Conservation (phyloP, 2,329 filamentous ascomycete genomes). For the Neocucurbitaria cava region DNA sequence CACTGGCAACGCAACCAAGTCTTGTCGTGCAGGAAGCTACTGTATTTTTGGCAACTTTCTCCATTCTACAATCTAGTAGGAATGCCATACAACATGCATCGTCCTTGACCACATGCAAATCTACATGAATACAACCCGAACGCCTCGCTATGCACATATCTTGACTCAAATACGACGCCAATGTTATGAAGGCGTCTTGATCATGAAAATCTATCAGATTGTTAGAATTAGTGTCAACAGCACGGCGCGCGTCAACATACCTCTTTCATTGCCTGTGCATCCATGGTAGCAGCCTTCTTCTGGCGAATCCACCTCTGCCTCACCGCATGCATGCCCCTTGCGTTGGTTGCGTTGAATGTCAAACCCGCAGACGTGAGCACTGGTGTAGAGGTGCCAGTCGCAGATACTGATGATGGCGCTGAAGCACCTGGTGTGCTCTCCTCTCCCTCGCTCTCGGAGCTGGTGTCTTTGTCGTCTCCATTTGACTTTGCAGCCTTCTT, state of each 20-base stretch:
- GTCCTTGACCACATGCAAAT: not conserved
- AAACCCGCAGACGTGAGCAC: conserved; percentile 52
- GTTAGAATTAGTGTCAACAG: conserved; percentile 15
- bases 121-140: conserved; percentile 16
- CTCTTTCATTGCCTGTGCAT: conserved; percentile 85
- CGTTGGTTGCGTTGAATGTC: conserved; percentile 50
- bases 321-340: conserved; percentile 72
- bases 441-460: conserved; percentile 37
- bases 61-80: not conserved
- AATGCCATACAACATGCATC: not conserved
- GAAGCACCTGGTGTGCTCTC: conserved; percentile 38
- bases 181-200: conserved; percentile 41
- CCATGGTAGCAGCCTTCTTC: conserved; percentile 82
- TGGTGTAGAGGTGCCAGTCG: conserved; percentile 55
- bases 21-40: not conserved
- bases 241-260: conserved; percentile 53
- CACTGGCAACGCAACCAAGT: conserved; percentile 5
- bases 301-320: conserved; percentile 85
- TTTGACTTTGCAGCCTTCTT: conserved; percentile 49
- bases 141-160: conserved; percentile 43
- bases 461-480: conserved; percentile 28
- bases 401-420: conserved; percentile 35
- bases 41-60: not conserved
- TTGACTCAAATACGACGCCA: not conserved
- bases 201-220: conserved; percentile 44